Percentiles rank a stretch among this genome's conserved stretches.
Conservation (phyloP, 1,284 basidiomycete genomes). For the Xerocomus alliaceus region DNA sequence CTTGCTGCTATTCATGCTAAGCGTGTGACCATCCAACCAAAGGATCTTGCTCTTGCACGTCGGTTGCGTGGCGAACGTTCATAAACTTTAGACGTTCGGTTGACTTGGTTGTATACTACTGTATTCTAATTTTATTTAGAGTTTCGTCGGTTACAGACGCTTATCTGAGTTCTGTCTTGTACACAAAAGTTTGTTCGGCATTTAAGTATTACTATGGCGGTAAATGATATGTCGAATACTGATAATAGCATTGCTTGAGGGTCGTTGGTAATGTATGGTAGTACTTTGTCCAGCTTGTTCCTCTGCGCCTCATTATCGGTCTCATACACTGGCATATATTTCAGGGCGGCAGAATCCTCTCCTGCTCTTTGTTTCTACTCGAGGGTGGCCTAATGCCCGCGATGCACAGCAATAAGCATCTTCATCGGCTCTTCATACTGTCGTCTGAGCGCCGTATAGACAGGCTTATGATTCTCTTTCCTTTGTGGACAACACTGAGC, state of each 20-base stretch:
- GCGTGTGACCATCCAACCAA: constrained; percentile 76
- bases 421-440: constrained; percentile 18
- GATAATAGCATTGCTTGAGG: constrained; percentile 27
- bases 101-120: constrained; percentile 26
- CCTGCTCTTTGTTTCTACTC: constrained; percentile 8
- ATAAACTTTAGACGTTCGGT: constrained; percentile 6
- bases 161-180: too few relatives aligned
- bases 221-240: too few relatives aligned
- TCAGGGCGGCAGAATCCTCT: constrained; percentile 4
- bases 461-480: too few relatives aligned
- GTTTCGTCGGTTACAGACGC: too few relatives aligned
- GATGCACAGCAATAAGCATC: background rate
- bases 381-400: constrained; percentile 2
- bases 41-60: constrained; percentile 61
- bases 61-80: constrained; percentile 43
- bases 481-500: too few relatives aligned
- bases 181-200: too few relatives aligned
- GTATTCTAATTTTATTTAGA: too few relatives aligned
- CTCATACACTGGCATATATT: too few relatives aligned
- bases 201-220: too few relatives aligned
- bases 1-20: constrained; percentile 79
- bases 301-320: constrained; percentile 20
- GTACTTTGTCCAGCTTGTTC: constrained; percentile 2
- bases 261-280: constrained; percentile 13
- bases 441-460: constrained; percentile 2